Evolutionary conservation across 805 yeast genomes (phyloP), one percentile per base, ranked within the genome.

Genomic region (Candida yuanshanica): DNA sequence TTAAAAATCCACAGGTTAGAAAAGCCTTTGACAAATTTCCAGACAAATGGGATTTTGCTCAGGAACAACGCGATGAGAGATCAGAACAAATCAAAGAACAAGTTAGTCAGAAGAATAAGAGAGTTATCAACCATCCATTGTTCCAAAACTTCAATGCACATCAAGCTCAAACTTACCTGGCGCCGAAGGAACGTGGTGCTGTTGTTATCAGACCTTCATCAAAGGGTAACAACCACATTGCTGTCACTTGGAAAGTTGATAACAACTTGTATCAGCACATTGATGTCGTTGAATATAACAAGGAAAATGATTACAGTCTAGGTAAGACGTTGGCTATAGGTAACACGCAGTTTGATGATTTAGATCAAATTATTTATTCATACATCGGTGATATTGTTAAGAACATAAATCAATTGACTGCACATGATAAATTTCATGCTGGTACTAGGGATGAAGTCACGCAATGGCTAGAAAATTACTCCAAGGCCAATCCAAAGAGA

Each of bases 221-320:
- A 9, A 79, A 81, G 47, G 99, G 99, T 33, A 72, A 76, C 36
- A 85, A 87, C 48, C 96, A 81, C 62, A 72, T 93, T 51, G 89
- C 96, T 3, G 81, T 91, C 33, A 91, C 99, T 0, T 93, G 98
- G 97, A 93, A 93, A 60, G 90, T 93, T 35, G 93, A 86, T 45
- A 91, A 86, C 58, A 84, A 82, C 59, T 66, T 91, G 47, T 93
- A 83, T 65, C 98, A 93, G 60, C 98, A 93, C 60, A 68, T 93
- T 48, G 93, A 89, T 52, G 84, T 93, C 35, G 69, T 80, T 47
- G 98, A 93, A 63, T 72, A 74, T 36, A 80, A 74, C 35, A 79
- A 79, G 55, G 81, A 75, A 39, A 78, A 76, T 46, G 88, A 83
- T 25, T 67, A 66, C 43, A 72, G 78, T 0, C 57, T 83, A 33